Percentiles rank a stretch among this genome's conserved stretches.
Conservation (phyloP, 2,329 filamentous ascomycete species). For the Botryotinia convoluta region DNA sequence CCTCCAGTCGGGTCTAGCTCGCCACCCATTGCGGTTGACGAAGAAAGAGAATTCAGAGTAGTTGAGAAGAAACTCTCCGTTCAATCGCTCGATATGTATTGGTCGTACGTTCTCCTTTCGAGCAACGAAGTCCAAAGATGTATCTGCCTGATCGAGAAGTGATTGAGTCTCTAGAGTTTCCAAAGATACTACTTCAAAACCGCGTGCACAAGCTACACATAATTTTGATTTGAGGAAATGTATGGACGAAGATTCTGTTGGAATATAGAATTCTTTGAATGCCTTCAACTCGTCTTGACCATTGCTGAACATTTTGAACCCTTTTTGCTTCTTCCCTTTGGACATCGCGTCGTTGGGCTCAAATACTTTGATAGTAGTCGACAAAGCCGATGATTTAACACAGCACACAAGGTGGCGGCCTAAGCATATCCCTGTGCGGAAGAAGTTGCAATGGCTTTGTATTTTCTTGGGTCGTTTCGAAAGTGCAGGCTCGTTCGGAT, state of each 20-base stretch:
- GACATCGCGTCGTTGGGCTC: slow-evolving; percentile 94
- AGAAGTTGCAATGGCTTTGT: slow-evolving; percentile 95
- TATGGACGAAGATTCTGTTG: slow-evolving; percentile 95
- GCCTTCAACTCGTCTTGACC: slow-evolving; percentile 94
- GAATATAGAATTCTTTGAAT: slow-evolving; percentile 99
- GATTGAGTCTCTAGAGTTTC: slow-evolving; percentile 98
- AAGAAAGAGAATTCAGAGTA: slow-evolving; percentile 99
- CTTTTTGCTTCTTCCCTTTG: slow-evolving; percentile 93
- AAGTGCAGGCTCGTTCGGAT: slow-evolving; percentile 75
- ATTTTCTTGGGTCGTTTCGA: slow-evolving; percentile 93
- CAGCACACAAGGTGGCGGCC: slow-evolving; percentile 93
- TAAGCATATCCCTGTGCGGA: slow-evolving; percentile 93
- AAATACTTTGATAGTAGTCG: slow-evolving; percentile 98
- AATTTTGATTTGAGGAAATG: slow-evolving; percentile 97
- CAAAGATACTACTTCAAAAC: slow-evolving; percentile 94
- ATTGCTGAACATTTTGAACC: slow-evolving; percentile 92
- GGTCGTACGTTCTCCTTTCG: slow-evolving; percentile 90
- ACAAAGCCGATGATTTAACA: slow-evolving; percentile 89
- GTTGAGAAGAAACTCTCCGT: slow-evolving; percentile 95
- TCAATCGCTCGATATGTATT: slow-evolving; percentile 95
- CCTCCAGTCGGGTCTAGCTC: slow-evolving; percentile 91
- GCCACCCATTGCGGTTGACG: slow-evolving; percentile 97
- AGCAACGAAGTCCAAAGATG: slow-evolving; percentile 93
- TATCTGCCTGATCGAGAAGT: slow-evolving; percentile 94
- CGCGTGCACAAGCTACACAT: slow-evolving; percentile 91